Conservation (phyloP, 768 basidiomycete species). For the Wakefieldia striispora region DNA sequence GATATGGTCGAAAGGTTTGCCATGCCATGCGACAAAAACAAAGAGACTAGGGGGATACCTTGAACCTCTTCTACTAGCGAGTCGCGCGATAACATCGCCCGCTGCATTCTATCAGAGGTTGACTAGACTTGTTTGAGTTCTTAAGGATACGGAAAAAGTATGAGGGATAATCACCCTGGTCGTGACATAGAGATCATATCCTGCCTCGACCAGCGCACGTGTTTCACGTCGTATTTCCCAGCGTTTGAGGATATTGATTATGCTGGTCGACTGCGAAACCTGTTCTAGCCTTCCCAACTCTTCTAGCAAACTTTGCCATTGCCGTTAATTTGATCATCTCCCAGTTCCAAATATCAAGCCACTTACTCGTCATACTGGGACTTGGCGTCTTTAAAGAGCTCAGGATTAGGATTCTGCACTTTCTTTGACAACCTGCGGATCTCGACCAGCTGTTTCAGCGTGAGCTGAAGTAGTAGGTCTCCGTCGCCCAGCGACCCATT, state of each 20-base stretch:
- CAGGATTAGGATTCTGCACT: neutral
- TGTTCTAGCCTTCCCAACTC: neutral
- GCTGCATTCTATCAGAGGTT: neutral
- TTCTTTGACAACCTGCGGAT: neutral
- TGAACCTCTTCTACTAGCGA: neutral
- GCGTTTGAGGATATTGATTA: neutral
- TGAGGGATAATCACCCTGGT: neutral
- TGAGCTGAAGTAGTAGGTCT: neutral
- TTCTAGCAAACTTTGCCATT: neutral
- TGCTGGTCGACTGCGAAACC: neutral
- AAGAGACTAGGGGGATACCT: neutral
- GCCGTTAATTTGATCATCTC: neutral
- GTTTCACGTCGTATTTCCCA: neutral
- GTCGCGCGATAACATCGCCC: neutral
- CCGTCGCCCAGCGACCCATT: neutral
- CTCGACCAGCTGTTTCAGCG: neutral
- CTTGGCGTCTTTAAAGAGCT: neutral
- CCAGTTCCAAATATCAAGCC: neutral
- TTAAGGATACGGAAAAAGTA: neutral
- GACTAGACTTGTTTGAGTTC: neutral
- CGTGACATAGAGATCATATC: neutral
- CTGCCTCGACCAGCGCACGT: neutral
- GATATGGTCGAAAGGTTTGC: neutral
- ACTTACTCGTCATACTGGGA: neutral
- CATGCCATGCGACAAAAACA: too few relatives aligned